Conservation (phyloP, 2,329 filamentous ascomycete genomes). For the Fusarium xyrophilum region DNA sequence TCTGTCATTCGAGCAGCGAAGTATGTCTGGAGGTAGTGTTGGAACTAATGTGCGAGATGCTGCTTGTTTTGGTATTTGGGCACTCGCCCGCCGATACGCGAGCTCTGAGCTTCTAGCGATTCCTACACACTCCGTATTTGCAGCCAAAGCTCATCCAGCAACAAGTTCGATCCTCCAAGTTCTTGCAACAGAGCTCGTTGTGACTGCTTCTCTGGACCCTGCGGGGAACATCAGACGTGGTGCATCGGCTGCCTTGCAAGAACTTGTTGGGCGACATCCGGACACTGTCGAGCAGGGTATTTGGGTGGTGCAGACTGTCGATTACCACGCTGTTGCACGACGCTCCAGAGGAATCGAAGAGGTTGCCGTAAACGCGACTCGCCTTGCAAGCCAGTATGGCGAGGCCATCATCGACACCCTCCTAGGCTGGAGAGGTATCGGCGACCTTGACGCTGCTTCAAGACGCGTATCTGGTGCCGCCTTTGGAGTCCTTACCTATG, state of each 20-base stretch:
- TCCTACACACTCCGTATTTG: constrained; percentile 54
- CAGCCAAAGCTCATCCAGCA: constrained; percentile 48
- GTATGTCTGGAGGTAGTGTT: constrained; percentile 81
- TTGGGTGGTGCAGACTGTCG: constrained; percentile 82
- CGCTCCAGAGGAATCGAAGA: constrained; percentile 80
- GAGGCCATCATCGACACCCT: constrained; percentile 73
- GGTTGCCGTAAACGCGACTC: constrained; percentile 73
- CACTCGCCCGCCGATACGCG: constrained; percentile 83
- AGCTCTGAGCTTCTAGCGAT: constrained; percentile 77
- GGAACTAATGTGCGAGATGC: constrained; percentile 94
- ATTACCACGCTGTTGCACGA: constrained; percentile 93
- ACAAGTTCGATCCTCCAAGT: constrained; percentile 70
- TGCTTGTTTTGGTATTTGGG: constrained; percentile 96
- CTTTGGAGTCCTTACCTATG: constrained; percentile 65
- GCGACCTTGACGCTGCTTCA: constrained; percentile 76
- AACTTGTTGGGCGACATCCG: constrained; percentile 91
- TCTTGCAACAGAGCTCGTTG: constrained; percentile 80
- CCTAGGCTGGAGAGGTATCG: constrained; percentile 87
- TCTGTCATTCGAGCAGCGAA: constrained; percentile 87
- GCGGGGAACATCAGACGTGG: constrained; percentile 93
- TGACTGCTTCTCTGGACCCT: constrained; percentile 84
- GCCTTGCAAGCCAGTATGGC: constrained; percentile 73
- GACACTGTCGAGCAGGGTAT: constrained; percentile 85
- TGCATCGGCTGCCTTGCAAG: constrained; percentile 90
- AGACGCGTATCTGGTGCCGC: constrained; percentile 74